These are phyloP conservation scores for Yueomyces sinensis DNA, from an alignment of 805 yeast species.

Conservation along the genomic window DNA sequence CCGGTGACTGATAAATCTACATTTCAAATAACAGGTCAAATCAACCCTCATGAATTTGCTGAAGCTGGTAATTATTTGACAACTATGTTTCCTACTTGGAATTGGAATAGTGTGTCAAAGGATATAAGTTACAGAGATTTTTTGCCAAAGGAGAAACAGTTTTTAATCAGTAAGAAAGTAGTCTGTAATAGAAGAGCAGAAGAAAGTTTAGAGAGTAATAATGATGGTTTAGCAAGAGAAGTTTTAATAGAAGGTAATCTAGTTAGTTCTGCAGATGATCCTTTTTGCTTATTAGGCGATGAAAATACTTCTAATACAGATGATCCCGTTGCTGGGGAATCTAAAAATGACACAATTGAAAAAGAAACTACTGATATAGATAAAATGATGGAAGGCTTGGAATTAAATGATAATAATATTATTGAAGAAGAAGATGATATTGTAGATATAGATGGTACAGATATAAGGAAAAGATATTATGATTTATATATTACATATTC, in stretches of 20 bases:
- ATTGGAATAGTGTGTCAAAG: slow-evolving; percentile 54
- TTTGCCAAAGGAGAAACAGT: slow-evolving; percentile 79
- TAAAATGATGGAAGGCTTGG: slow-evolving; percentile 17
- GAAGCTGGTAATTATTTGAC: slow-evolving; percentile 88
- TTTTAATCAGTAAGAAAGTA: slow-evolving; percentile 75
- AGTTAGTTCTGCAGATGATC: too few relatives aligned
- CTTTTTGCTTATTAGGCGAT: too few relatives aligned
- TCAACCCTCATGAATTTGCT: slow-evolving; percentile 92
- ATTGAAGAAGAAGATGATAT: slow-evolving; percentile 30
- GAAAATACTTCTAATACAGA: slow-evolving; percentile 22
- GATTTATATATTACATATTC: slow-evolving; percentile 88
- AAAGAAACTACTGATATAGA: slow-evolving; percentile 11
- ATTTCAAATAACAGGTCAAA: slow-evolving; percentile 75
- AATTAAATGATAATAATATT: slow-evolving; percentile 29
- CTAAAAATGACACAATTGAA: not conserved
- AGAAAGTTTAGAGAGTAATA: slow-evolving; percentile 31
- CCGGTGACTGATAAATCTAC: slow-evolving; percentile 84
- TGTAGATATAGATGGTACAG: slow-evolving; percentile 26
- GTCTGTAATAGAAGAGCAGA: slow-evolving; percentile 71
- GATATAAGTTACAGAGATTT: slow-evolving; percentile 33
- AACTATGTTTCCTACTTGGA: slow-evolving; percentile 93
- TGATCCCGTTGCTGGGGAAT: slow-evolving; percentile 5
- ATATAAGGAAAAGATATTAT: slow-evolving; percentile 48
- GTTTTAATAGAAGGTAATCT: not conserved
- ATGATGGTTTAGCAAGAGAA: slow-evolving; percentile 16